phyloP scores from a whole-genome alignment of 2,329 filamentous ascomycete genomes.

The Penicillium sp. region DNA sequence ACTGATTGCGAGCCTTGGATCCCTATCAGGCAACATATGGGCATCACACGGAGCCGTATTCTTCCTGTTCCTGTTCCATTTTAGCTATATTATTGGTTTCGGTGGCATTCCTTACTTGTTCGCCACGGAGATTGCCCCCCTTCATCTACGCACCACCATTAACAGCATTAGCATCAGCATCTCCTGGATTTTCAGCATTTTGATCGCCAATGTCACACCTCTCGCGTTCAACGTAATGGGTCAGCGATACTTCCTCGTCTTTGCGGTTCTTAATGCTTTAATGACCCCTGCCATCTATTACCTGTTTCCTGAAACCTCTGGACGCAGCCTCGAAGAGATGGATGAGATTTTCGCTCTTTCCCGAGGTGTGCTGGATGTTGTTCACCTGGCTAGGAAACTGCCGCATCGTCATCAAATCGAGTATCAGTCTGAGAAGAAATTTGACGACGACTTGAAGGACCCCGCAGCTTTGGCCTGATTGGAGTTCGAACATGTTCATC shows the following conservation, averaged over 20 bases:
- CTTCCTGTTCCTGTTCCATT: conserved; percentile 24
- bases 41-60: conserved; percentile 19
- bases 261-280: conserved; percentile 15
- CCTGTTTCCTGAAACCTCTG: conserved; percentile 21
- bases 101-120: conserved; percentile 25
- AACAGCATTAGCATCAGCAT: conserved; percentile 24
- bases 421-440: background rate
- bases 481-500: background rate
- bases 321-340: conserved; percentile 23
- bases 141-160: conserved; percentile 22
- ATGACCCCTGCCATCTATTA: conserved; percentile 20
- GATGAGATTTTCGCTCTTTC: conserved; percentile 20
- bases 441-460: conserved; percentile 1
- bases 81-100: conserved; percentile 23
- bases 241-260: conserved; percentile 21
- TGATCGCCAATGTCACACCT: conserved; percentile 21
- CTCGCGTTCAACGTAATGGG: conserved; percentile 21
- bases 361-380: conserved; percentile 9
- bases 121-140: conserved; percentile 19
- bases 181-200: conserved; percentile 18
- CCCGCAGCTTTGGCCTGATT: conserved; percentile 1
- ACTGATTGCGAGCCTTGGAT: conserved; percentile 18
- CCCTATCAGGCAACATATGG: conserved; percentile 8
- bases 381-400: conserved; percentile 13
- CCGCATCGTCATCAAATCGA: conserved; percentile 7